Evolutionary conservation across 2,329 filamentous ascomycete genomes (phyloP).

Genomic region (Fusarium nisikadoi): DNA sequence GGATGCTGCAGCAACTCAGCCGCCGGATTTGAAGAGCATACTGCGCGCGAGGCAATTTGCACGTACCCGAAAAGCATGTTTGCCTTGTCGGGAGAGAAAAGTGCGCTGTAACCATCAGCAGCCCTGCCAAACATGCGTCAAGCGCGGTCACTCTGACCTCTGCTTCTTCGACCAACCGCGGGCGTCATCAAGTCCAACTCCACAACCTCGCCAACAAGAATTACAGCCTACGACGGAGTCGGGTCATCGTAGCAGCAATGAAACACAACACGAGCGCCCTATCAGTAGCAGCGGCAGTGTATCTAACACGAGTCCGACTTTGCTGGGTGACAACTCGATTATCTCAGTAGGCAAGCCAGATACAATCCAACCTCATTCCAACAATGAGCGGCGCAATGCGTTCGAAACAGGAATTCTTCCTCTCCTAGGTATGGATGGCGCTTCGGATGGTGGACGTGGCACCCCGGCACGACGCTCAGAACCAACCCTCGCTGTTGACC

Average conservation of each 20-base stretch:
- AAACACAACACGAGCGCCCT: fast-evolving
- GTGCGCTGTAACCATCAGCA: conserved; percentile 24
- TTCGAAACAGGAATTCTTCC: conserved; percentile 35
- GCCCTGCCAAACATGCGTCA: conserved; percentile 27
- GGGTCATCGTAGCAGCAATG: fast-evolving
- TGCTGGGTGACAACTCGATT: conserved; percentile 30
- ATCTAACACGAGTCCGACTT: neutral
- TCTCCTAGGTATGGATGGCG: conserved; percentile 17
- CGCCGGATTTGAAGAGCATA: neutral
- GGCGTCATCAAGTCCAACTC: neutral
- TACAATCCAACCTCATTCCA: neutral
- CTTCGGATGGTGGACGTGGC: neutral
- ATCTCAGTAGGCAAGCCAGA: conserved; percentile 20
- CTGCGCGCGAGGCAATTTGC: conserved; percentile 8
- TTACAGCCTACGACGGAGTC: fast-evolving
- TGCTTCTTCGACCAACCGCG: conserved; percentile 4
- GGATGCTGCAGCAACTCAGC: neutral
- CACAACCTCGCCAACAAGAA: neutral
- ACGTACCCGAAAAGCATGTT: conserved; percentile 56
- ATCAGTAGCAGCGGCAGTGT: neutral
- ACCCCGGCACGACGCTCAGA: neutral
- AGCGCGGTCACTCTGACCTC: conserved; percentile 19
- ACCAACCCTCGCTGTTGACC: neutral
- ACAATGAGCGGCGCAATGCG: conserved; percentile 12
- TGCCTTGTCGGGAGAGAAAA: conserved; percentile 26